These are phyloP conservation scores for Neopestalotiopsis sp. DNA, from an alignment of 2,329 filamentous ascomycete genomes.

Conservation along the genomic window DNA sequence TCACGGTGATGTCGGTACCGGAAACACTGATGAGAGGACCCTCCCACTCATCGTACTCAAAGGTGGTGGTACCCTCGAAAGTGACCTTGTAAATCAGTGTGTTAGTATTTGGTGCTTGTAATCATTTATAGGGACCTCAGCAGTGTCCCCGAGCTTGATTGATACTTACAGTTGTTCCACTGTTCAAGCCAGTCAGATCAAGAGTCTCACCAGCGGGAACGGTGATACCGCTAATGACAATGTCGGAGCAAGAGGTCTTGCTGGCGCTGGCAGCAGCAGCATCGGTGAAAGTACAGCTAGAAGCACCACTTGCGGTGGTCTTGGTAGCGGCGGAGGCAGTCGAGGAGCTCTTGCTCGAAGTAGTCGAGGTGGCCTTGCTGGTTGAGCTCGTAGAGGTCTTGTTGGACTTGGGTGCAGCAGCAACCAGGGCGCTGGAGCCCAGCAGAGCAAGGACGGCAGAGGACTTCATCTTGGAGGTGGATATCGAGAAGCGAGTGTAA, in stretches of 20 bases:
- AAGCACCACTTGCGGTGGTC: conserved; percentile 3
- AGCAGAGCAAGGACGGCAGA: conserved; percentile 8
- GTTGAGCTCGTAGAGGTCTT: background rate
- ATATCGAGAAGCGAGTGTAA: background rate
- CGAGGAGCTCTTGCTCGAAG: background rate
- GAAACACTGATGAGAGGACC: conserved; percentile 68
- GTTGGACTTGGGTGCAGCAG: conserved; percentile 6
- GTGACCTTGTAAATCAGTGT: conserved; percentile 16
- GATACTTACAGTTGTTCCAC: conserved; percentile 49
- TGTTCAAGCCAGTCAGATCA: conserved; percentile 57
- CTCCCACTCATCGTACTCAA: conserved; percentile 68
- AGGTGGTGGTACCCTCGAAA: conserved; percentile 64
- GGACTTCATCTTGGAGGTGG: conserved; percentile 4
- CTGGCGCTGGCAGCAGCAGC: conserved; percentile 51
- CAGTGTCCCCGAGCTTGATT: background rate
- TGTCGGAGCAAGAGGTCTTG: conserved; percentile 58
- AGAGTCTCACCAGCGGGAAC: conserved; percentile 65
- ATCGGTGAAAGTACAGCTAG: conserved; percentile 58
- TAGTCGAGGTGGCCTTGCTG: background rate
- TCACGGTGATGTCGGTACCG: conserved; percentile 59
- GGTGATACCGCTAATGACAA: conserved; percentile 55
- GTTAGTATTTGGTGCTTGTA: background rate
- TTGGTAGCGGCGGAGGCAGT: background rate
- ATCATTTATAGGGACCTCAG: background rate
- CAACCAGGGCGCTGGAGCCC: conserved; percentile 12